Percentiles rank a stretch among this genome's conserved stretches.
phyloP scores from a whole-genome alignment of 1,139 yeast genomes.

The Hyphopichia wangnamkhiaoensis region DNA sequence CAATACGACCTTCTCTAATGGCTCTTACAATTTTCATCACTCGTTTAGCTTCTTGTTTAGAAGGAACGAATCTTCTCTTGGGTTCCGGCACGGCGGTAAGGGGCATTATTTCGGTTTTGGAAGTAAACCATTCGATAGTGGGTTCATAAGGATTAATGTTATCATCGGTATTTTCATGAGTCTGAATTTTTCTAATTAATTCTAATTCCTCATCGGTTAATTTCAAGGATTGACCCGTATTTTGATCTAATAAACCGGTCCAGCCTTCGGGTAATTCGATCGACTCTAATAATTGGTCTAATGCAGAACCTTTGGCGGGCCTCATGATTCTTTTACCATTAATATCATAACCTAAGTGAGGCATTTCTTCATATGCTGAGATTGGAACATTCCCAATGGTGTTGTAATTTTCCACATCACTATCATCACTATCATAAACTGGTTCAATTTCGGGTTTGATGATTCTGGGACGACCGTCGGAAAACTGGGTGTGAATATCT shows the following conservation, averaged over 20 bases:
- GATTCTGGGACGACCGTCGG: constrained; percentile 79
- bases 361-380: constrained; percentile 94
- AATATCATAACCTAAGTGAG: constrained; percentile 95
- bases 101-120: constrained; percentile 86
- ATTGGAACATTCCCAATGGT: constrained; percentile 93
- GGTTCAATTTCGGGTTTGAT: constrained; percentile 91
- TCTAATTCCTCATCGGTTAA: constrained; percentile 89
- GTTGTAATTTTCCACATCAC: constrained; percentile 80
- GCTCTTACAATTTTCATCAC: constrained; percentile 96
- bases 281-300: constrained; percentile 82
- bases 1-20: constrained; percentile 91
- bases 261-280: constrained; percentile 97
- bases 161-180: constrained; percentile 82
- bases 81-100: constrained; percentile 94
- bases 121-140: constrained; percentile 92
- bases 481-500: constrained; percentile 52
- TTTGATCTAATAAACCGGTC: constrained; percentile 93
- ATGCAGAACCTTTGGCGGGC: constrained; percentile 95
- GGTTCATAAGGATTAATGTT: constrained; percentile 88
- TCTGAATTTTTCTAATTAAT: constrained; percentile 80
- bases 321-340: constrained; percentile 98
- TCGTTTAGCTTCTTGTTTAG: constrained; percentile 94
- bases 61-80: constrained; percentile 93
- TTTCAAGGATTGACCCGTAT: constrained; percentile 86
- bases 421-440: constrained; percentile 88